Conservation (phyloP, 352 stramenopile genomes). For the Pythium grandisporangium region DNA sequence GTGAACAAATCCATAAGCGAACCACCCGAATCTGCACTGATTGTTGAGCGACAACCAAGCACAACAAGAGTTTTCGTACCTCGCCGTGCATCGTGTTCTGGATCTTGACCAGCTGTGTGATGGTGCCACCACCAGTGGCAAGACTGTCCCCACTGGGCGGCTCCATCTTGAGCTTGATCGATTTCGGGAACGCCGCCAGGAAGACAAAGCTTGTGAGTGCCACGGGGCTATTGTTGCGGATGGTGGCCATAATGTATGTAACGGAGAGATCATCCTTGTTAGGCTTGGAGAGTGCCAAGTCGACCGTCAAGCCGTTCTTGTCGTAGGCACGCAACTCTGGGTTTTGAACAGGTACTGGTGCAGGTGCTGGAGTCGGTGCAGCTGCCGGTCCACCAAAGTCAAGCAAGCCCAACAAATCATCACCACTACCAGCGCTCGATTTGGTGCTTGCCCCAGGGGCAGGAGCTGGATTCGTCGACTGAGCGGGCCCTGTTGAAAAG, state of each 20-base stretch:
- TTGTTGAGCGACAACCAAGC: too few relatives aligned
- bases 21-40: too few relatives aligned
- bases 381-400: conserved; percentile 43
- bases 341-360: conserved; percentile 20
- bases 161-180: conserved; percentile 97
- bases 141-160: conserved; percentile 90
- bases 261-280: conserved; percentile 89
- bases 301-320: conserved; percentile 93
- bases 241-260: conserved; percentile 89
- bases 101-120: conserved; percentile 96
- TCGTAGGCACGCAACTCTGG: conserved; percentile 89
- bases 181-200: conserved; percentile 94
- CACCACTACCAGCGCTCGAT: conserved; percentile 3
- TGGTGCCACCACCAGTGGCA: conserved; percentile 53
- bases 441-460: conserved; percentile 8
- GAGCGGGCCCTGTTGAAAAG: conserved; percentile 58
- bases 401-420: conserved; percentile 63
- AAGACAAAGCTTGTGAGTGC: conserved; percentile 92
- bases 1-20: too few relatives aligned
- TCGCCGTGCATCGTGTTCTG: conserved; percentile 93
- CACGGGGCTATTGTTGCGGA: conserved; percentile 85
- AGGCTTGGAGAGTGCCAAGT: conserved; percentile 88
- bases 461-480: conserved; percentile 6
- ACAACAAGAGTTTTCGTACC: conserved; percentile 31
- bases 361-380: conserved; percentile 10